Percentiles rank a stretch among this genome's conserved stretches.
phyloP scores from a whole-genome alignment of 108 stramenopile species.

The Poteriospumella lacustris region DNA sequence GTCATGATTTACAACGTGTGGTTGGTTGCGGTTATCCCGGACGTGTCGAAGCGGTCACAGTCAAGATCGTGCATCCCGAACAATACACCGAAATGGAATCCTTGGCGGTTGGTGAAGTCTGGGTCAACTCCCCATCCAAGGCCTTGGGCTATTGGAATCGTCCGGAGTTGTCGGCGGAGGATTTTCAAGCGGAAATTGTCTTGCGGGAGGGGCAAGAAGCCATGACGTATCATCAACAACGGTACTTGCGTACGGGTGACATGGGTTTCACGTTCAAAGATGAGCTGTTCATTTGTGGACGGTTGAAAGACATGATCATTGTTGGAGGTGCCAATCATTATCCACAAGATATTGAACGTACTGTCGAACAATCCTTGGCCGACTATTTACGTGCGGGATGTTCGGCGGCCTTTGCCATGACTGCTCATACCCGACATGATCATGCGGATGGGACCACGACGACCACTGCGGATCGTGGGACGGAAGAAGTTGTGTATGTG shows the following conservation, averaged over 20 bases:
- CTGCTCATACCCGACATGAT: neutral
- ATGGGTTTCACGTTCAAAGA: slow-evolving; percentile 83
- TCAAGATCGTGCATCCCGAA: neutral
- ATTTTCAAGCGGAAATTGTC: neutral
- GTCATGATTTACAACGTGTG: neutral
- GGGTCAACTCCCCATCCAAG: slow-evolving; percentile 76
- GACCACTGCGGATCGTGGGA: neutral
- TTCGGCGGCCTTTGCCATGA: slow-evolving; percentile 73
- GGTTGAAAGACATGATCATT: slow-evolving; percentile 96
- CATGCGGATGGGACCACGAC: neutral
- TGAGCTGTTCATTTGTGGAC: slow-evolving; percentile 66
- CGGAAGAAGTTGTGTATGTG: slow-evolving; percentile 14
- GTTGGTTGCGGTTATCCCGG: slow-evolving; percentile 21
- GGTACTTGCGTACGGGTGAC: slow-evolving; percentile 89
- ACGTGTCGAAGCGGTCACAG: neutral
- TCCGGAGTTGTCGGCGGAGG: neutral
- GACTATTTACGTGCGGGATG: slow-evolving; percentile 78
- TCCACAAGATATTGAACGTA: slow-evolving; percentile 90
- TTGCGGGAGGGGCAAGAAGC: neutral
- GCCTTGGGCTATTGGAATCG: slow-evolving; percentile 63
- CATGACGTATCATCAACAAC: neutral
- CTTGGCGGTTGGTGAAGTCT: slow-evolving; percentile 79
- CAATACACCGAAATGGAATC: neutral
- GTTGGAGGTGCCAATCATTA: slow-evolving; percentile 95
- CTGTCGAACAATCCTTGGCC: slow-evolving; percentile 66